Evolutionary conservation across 495 filamentous ascomycete genomes (phyloP).

Genomic region (Tuber brumale): DNA sequence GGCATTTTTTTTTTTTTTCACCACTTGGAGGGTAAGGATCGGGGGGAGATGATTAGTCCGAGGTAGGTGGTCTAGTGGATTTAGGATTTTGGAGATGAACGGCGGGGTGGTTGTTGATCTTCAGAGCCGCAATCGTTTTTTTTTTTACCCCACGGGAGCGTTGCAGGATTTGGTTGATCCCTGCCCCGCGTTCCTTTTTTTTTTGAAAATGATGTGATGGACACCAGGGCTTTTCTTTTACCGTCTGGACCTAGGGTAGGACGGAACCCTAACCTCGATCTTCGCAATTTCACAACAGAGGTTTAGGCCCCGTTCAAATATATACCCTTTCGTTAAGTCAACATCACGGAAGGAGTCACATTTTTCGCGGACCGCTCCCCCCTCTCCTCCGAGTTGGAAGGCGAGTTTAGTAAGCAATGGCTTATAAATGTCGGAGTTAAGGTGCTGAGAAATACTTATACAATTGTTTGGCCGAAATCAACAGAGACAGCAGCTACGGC

Average conservation of each 20-base stretch:
- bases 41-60: neutral
- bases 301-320: neutral
- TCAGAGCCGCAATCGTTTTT: neutral
- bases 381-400: neutral
- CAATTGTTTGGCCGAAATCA: neutral
- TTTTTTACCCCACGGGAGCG: neutral
- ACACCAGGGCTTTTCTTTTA: neutral
- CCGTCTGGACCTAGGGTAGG: neutral
- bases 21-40: neutral
- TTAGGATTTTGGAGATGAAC: neutral
- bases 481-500: neutral
- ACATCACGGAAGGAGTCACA: neutral
- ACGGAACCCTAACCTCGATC: neutral
- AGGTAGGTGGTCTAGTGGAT: neutral
- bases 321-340: neutral
- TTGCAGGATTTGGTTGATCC: neutral
- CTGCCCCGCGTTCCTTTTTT: neutral
- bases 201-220: neutral
- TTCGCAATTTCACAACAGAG: neutral
- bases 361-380: neutral
- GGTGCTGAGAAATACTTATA: neutral
- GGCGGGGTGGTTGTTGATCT: neutral
- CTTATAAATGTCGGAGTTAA: slow-evolving; percentile 1
- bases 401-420: neutral
- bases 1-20: neutral